A percentile compares a stretch with the other conserved stretches of the same genome.
Conservation (phyloP, 768 basidiomycete genomes). For the Macrolepiota dolichaula region DNA sequence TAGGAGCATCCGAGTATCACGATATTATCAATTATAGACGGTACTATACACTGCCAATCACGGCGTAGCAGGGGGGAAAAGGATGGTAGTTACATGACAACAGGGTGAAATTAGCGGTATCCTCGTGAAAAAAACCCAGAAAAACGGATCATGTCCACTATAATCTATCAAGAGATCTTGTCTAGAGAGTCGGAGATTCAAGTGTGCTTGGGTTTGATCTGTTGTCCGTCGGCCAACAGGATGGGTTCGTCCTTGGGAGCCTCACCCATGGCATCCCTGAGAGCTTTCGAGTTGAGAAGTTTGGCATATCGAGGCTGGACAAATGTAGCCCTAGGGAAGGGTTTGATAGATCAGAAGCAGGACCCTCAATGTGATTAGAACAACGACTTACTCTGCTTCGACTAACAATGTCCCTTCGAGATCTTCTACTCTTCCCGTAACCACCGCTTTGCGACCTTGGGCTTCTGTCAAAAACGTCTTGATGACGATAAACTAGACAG, state of each 20-base stretch:
- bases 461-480: conserved; percentile 61
- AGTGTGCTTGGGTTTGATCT: conserved; percentile 24
- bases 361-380: neutral
- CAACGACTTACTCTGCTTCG: conserved; percentile 66
- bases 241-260: conserved; percentile 37
- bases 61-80: too few relatives aligned
- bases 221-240: conserved; percentile 37
- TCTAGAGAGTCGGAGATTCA: neutral
- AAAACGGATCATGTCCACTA: neutral
- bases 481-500: conserved; percentile 77
- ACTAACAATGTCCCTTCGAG: conserved; percentile 79
- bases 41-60: too few relatives aligned
- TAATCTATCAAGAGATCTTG: neutral
- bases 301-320: conserved; percentile 89
- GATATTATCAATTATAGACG: too few relatives aligned
- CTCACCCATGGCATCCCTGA: conserved; percentile 67
- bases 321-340: conserved; percentile 79
- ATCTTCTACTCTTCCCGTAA: conserved; percentile 72
- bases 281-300: conserved; percentile 56
- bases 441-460: conserved; percentile 76
- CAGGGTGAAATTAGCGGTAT: too few relatives aligned
- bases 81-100: too few relatives aligned
- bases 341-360: too few relatives aligned
- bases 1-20: too few relatives aligned
- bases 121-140: too few relatives aligned